Percentiles rank a stretch among this genome's conserved stretches.
phyloP scores from a whole-genome alignment of 2,329 filamentous ascomycete genomes.

The Fusarium papillatum region DNA sequence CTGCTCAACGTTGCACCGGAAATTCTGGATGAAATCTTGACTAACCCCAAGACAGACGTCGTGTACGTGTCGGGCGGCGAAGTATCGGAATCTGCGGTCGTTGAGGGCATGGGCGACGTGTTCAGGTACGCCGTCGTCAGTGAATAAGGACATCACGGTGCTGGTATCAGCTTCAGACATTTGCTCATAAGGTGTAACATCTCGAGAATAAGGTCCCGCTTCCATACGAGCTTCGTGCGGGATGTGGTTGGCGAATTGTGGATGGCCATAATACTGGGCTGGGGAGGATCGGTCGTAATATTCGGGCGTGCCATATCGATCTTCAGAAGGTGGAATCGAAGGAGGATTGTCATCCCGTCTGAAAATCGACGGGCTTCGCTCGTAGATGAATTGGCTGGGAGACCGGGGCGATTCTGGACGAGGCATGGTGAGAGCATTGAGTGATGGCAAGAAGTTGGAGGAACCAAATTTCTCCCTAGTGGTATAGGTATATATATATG shows the following conservation, averaged over 20 bases:
- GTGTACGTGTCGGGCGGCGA: background rate
- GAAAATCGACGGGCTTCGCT: background rate
- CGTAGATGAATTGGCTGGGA: slow-evolving; percentile 12
- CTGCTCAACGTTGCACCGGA: slow-evolving; percentile 1
- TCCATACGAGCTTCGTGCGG: background rate
- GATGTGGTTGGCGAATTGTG: background rate
- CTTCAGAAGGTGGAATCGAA: background rate
- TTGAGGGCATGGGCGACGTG: background rate
- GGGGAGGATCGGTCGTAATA: background rate
- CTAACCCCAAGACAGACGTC: slow-evolving; percentile 6
- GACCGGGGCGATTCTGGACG: background rate
- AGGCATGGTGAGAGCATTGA: slow-evolving; percentile 1
- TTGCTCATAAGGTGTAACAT: background rate
- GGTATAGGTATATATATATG: background rate
- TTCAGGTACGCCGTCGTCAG: background rate
- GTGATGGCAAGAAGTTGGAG: background rate
- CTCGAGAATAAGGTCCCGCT: background rate
- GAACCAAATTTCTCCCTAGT: background rate
- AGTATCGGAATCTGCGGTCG: background rate
- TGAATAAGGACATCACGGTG: background rate
- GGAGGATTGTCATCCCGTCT: too few relatives aligned
- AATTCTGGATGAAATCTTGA: slow-evolving; percentile 9
- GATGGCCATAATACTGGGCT: background rate
- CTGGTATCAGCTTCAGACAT: background rate
- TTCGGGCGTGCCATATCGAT: background rate